Base-by-base conservation (phyloP, 2,329 filamentous ascomycete genomes). In the Colletotrichum melonis region DNA sequence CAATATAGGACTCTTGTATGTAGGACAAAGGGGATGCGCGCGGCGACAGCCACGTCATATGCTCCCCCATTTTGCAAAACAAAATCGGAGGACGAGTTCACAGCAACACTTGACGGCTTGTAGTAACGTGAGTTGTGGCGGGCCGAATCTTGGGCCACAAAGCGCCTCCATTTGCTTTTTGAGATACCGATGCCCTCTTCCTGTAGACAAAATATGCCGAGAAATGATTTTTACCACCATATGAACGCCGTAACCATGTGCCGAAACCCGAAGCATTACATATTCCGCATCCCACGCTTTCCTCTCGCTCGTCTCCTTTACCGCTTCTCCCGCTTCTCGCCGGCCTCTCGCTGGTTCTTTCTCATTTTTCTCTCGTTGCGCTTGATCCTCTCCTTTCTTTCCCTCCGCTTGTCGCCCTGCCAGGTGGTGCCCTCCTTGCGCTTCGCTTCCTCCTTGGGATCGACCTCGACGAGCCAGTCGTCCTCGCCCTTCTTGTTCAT, bases 391-490 rank as follows among this genome's bases (percentile, higher is more conserved):
- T 96, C 94, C 78, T 90, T 89, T 67, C 90, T 88, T 82, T 87
- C 92, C 79, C 85, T 89, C 81, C 91, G 89, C 76, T 91, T 90
- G 80, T 89, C 92, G 72, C 89, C 91, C 67, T 87, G 86, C 73
- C 91, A 85, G 74, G 86, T 90, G 76, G 89, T 90, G 7, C 90
- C 91, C 76, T 92, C 88, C 83, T 93, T 90, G 63, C 84, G 84
- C 80, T 87, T 86, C 52, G 86, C 88, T 84, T 94, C 92, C 80
- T 90, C 91, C 82, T 92, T 90, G 82, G 93, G 90, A 80, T 98
- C 93, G 67, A 99, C 92, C 89, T 98, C 97, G 72, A 98, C 94
- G 77, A 98, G 86, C 94, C 95, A 97, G 79, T 97, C 92, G 76
- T 91, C 88, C 83, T 97, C 92, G 24, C 90, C 93, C 74, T 92